Base-by-base conservation (phyloP, 441 rosid species). In the Brassica balearica region DNA sequence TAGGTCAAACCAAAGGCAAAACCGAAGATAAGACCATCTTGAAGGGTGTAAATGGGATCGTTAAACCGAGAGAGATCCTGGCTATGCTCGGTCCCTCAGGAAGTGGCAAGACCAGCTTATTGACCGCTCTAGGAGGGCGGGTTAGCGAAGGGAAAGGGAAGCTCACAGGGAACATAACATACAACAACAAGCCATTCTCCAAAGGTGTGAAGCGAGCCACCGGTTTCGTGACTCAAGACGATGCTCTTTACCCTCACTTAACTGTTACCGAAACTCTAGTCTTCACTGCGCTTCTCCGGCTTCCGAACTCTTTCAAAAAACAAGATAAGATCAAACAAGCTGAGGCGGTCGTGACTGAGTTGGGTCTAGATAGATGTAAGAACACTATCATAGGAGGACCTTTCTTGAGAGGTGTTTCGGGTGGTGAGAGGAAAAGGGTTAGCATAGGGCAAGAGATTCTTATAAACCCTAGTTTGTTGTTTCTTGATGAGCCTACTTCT, bases 371-470 rank as follows among this genome's bases (percentile, higher is more conserved):
- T 8, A 77, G 88, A 77, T 92, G 98, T 69, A 87, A 88, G 71
- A 82, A 88, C 19, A 88, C 83, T 66, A 76, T 92, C 12, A 89
- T 94, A 58, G 98, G 98, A 0, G 97, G 96, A 64, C 87, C 87
- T 4, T 77, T 91, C 17, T 80, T 92, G 64, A 88, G 96, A 10
- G 98, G 98, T 2, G 51, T 94, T 19, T 92, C 97, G 0, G 97
- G 98, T n/a, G 98, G 98, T 12, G 98, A 92, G 77, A 86, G 97
- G 41, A 94, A 92, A 78, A 86, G 98, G 79, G 93, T 92, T 75
- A 92, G 97, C 85, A 90, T 94, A 62, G 98, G 98, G 17, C 90
- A 86, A 51, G 98, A 94, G 86, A 88, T 92, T 89, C 78, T 94
- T 81, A 92, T 94, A 62, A 92, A 94, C 81, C 98, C 98, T 55